Evolutionary conservation across 495 filamentous ascomycete genomes (phyloP).

Genomic region (Tetracladium marchalianum): DNA sequence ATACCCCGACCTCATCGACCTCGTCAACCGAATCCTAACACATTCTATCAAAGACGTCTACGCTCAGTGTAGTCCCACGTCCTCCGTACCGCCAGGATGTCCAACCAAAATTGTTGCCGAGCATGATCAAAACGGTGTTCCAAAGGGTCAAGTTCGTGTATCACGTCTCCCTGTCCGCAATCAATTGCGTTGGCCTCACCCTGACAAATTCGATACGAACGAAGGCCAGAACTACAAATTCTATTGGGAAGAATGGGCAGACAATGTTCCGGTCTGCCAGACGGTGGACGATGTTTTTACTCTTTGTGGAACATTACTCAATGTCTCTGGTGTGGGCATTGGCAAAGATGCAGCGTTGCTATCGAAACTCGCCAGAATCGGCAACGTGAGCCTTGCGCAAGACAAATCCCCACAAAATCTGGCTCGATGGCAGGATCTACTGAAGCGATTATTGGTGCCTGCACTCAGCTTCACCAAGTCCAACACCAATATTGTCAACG

Average conservation of each 20-base stretch:
- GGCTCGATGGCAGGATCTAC: slow-evolving; percentile 68
- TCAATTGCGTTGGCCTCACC: slow-evolving; percentile 64
- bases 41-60: slow-evolving; percentile 69
- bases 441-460: slow-evolving; percentile 73
- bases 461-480: slow-evolving; percentile 70
- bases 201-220: slow-evolving; percentile 62
- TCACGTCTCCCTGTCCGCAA: slow-evolving; percentile 45
- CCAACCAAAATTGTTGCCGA: slow-evolving; percentile 41
- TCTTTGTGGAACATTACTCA: slow-evolving; percentile 76
- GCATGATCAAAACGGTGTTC: slow-evolving; percentile 48
- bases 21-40: slow-evolving; percentile 75
- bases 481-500: slow-evolving; percentile 75
- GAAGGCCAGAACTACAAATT: slow-evolving; percentile 74
- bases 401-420: slow-evolving; percentile 61
- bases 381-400: slow-evolving; percentile 56
- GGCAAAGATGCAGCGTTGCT: slow-evolving; percentile 74
- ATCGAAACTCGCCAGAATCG: slow-evolving; percentile 72
- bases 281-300: slow-evolving; percentile 82
- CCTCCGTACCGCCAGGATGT: slow-evolving; percentile 17
- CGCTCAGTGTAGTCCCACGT: slow-evolving; percentile 14
- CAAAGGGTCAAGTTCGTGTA: slow-evolving; percentile 57
- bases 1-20: slow-evolving; percentile 64
- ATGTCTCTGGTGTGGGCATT: slow-evolving; percentile 76
- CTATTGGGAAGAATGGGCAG: slow-evolving; percentile 97
- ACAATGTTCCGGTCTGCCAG: slow-evolving; percentile 86